phyloP scores from a whole-genome alignment of 2,329 filamentous ascomycete species.

The Scedosporium boydii region DNA sequence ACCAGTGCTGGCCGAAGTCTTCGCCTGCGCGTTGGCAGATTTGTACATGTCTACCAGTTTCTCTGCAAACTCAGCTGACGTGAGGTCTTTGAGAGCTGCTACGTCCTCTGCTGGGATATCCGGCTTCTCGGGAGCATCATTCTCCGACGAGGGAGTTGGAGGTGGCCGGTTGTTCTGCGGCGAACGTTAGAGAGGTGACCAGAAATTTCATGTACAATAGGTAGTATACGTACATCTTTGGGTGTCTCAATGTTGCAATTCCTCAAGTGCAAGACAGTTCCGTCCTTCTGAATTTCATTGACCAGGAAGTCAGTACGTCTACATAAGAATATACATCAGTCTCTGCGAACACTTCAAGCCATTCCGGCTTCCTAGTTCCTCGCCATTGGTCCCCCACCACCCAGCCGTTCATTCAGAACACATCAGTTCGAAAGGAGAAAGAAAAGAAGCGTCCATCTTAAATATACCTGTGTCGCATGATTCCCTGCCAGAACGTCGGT shows the following conservation, averaged over 20 bases:
- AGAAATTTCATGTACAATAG: background rate
- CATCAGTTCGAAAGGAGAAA: background rate
- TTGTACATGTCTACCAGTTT: slow-evolving; percentile 32
- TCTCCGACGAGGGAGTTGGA: slow-evolving; percentile 1
- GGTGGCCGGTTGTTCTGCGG: background rate
- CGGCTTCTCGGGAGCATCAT: slow-evolving; percentile 21
- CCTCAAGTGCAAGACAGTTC: slow-evolving; percentile 64
- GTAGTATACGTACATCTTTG: slow-evolving; percentile 7
- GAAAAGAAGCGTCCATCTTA: background rate
- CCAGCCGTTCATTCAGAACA: background rate
- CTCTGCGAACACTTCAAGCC: background rate
- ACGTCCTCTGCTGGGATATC: slow-evolving; percentile 18
- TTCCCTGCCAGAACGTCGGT: slow-evolving; percentile 25
- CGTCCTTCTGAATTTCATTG: slow-evolving; percentile 73
- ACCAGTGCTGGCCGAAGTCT: slow-evolving; percentile 26
- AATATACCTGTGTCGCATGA: slow-evolving; percentile 10
- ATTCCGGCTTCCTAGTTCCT: too few relatives aligned
- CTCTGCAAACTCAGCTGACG: slow-evolving; percentile 28
- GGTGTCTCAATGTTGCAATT: slow-evolving; percentile 8
- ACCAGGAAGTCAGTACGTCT: slow-evolving; percentile 90
- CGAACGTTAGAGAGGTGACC: background rate
- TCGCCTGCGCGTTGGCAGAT: slow-evolving; percentile 20
- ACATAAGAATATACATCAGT: background rate
- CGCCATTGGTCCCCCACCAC: background rate
- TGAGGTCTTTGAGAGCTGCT: slow-evolving; percentile 26